phyloP scores from a whole-genome alignment of 2,329 filamentous ascomycete species.

The Arthroderma uncinatum region DNA sequence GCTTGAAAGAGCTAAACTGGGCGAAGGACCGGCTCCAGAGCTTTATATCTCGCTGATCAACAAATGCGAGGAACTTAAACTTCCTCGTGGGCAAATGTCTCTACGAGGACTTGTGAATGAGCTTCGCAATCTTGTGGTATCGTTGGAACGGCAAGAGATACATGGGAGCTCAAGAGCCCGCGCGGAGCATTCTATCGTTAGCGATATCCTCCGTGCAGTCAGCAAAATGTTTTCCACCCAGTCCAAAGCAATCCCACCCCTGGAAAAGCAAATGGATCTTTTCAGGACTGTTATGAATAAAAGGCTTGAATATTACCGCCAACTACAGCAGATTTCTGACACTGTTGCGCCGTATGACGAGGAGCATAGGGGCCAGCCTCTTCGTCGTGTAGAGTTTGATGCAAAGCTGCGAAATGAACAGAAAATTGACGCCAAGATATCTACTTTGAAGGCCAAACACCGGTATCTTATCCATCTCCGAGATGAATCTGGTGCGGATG shows the following conservation, averaged over 20 bases:
- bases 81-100: slow-evolving; percentile 45
- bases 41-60: slow-evolving; percentile 43
- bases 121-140: slow-evolving; percentile 52
- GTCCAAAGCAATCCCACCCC: slow-evolving; percentile 38
- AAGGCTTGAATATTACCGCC: slow-evolving; percentile 78
- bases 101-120: slow-evolving; percentile 60
- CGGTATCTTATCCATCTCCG: slow-evolving; percentile 58
- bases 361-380: slow-evolving; percentile 42
- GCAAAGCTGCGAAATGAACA: slow-evolving; percentile 39
- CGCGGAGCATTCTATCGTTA: slow-evolving; percentile 55
- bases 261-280: slow-evolving; percentile 58
- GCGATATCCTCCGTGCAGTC: slow-evolving; percentile 50
- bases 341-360: slow-evolving; percentile 66
- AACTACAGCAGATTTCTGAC: slow-evolving; percentile 84
- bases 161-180: slow-evolving; percentile 45
- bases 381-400: slow-evolving; percentile 42
- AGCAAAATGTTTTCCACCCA: slow-evolving; percentile 44
- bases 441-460: slow-evolving; percentile 57
- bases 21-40: slow-evolving; percentile 60
- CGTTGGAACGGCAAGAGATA: slow-evolving; percentile 48
- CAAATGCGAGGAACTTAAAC: slow-evolving; percentile 35
- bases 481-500: slow-evolving; percentile 51
- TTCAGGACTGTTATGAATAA: slow-evolving; percentile 74
- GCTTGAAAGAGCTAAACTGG: slow-evolving; percentile 48
- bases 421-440: slow-evolving; percentile 47